Evolutionary conservation across 129 eudicot species (phyloP).

Genomic region (Chrysanthemum seticuspe): DNA sequence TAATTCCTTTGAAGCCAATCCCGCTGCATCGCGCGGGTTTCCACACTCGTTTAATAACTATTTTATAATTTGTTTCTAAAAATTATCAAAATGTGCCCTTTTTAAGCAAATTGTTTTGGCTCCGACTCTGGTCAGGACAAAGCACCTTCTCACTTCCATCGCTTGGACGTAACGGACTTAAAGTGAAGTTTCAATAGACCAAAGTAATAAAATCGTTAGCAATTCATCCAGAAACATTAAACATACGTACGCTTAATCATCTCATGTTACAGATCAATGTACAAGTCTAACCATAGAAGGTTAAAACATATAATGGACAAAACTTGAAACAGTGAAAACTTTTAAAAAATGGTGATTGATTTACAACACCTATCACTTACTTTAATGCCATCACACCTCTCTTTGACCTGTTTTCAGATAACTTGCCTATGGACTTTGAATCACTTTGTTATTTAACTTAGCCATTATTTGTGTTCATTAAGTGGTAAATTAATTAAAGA

Average conservation of each 20-base stretch:
- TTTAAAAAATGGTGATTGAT: slow-evolving; percentile 31
- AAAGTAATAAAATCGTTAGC: too few relatives aligned
- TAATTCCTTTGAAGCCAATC: too few relatives aligned
- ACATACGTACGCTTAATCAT: neutral
- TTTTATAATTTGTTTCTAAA: too few relatives aligned
- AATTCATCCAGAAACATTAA: neutral
- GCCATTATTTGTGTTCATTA: neutral
- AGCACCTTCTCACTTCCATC: too few relatives aligned
- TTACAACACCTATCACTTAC: slow-evolving; percentile 31
- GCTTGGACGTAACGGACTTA: too few relatives aligned
- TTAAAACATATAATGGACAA: slow-evolving; percentile 11
- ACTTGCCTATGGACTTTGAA: neutral
- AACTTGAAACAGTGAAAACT: slow-evolving; percentile 23
- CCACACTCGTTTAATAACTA: too few relatives aligned
- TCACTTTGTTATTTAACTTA: neutral
- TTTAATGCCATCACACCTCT: slow-evolving; percentile 15
- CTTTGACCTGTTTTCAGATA: slow-evolving; percentile 5
- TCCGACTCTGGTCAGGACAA: too few relatives aligned
- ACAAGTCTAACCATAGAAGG: neutral
- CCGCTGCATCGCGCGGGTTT: too few relatives aligned
- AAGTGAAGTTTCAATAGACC: too few relatives aligned
- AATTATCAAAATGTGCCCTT: too few relatives aligned
- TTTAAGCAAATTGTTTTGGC: too few relatives aligned
- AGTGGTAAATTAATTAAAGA: neutral
- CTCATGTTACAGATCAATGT: neutral